phyloP scores from a whole-genome alignment of 805 yeast species.

The Yamadazyma sp. region DNA sequence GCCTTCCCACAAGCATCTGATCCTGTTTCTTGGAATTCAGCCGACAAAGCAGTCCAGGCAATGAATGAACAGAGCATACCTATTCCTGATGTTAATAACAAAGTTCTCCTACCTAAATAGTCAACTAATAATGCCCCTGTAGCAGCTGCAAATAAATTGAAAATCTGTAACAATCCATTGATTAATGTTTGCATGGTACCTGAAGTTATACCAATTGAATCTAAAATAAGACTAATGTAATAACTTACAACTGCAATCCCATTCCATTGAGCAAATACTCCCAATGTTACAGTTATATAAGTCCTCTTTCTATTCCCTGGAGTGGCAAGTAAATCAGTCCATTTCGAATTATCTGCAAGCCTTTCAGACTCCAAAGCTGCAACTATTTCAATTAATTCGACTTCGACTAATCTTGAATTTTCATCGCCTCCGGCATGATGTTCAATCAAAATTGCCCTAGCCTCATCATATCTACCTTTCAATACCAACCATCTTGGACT shows the following conservation, averaged over 20 bases:
- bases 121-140: constrained; percentile 18
- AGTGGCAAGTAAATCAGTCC: constrained; percentile 36
- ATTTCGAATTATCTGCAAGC: constrained; percentile 27
- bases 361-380: constrained; percentile 41
- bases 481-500: constrained; percentile 46
- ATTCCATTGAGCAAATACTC: constrained; percentile 40
- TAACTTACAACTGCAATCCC: constrained; percentile 47
- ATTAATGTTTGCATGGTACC: constrained; percentile 12
- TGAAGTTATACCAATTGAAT: constrained; percentile 16
- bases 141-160: constrained; percentile 17
- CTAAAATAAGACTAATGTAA: constrained; percentile 14
- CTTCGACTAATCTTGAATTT: constrained; percentile 15
- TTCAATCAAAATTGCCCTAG: constrained; percentile 16
- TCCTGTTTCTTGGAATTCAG: constrained; percentile 16
- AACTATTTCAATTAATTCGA: constrained; percentile 38
- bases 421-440: constrained; percentile 9
- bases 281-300: constrained; percentile 20
- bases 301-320: constrained; percentile 42
- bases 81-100: constrained; percentile 23
- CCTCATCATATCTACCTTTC: constrained; percentile 27
- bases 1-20: constrained; percentile 11
- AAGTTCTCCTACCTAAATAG: constrained; percentile 25
- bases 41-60: constrained; percentile 25
- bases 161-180: constrained; percentile 14
- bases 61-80: constrained; percentile 25